Evolutionary conservation across 2,329 filamentous ascomycete species (phyloP).

Genomic region (Cercospora sp.): DNA sequence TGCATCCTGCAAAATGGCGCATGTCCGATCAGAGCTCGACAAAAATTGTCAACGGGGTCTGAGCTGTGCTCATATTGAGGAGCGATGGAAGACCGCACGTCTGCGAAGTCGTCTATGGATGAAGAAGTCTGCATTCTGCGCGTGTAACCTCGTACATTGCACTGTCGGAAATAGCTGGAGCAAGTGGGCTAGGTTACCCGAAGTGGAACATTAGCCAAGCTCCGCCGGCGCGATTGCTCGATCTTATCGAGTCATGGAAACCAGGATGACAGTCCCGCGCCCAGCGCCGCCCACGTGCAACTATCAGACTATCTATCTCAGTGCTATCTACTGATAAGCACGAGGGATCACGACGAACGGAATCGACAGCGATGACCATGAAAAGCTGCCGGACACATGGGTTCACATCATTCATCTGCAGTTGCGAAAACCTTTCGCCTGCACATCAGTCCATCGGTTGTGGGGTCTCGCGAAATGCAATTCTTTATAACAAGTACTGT

Average conservation of each 20-base stretch:
- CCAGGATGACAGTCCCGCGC: conserved; percentile 4
- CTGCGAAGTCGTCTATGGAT: neutral
- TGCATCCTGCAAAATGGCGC: neutral
- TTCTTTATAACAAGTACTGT: conserved; percentile 13
- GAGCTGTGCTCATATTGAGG: too few species aligned
- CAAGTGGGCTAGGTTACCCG: neutral
- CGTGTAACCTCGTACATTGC: neutral
- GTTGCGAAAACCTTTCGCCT: conserved; percentile 16
- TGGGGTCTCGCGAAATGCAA: neutral
- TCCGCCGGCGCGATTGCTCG: conserved; percentile 11
- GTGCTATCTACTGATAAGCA: conserved; percentile 7
- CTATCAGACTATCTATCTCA: conserved; percentile 15
- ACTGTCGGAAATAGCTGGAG: neutral
- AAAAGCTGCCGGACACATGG: conserved; percentile 7
- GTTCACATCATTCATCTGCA: conserved; percentile 10
- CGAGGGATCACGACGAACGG: conserved; percentile 9
- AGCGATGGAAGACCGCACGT: too few species aligned
- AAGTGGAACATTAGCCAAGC: conserved; percentile 1
- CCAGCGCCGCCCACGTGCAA: conserved; percentile 1
- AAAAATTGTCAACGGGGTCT: neutral
- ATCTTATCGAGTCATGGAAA: conserved; percentile 19
- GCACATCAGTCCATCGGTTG: conserved; percentile 8
- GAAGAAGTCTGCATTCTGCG: neutral
- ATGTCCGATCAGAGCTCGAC: neutral
- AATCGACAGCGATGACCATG: conserved; percentile 2